Evolutionary conservation across 2,329 filamentous ascomycete genomes (phyloP).

Genomic region (Fonsecaea nubica): DNA sequence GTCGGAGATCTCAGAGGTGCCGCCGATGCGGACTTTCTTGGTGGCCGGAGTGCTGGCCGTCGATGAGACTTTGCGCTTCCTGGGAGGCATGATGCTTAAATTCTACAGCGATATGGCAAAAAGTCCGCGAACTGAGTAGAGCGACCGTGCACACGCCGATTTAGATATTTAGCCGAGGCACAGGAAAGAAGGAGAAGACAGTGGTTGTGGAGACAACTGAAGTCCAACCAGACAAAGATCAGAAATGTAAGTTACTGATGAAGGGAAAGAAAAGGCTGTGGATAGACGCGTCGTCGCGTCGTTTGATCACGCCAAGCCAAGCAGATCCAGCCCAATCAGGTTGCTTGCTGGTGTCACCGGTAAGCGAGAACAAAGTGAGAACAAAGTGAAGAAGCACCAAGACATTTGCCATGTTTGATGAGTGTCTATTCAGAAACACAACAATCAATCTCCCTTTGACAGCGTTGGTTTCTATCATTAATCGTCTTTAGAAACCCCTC

Average conservation of each 20-base stretch:
- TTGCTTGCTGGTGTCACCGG: background rate
- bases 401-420: background rate
- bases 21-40: constrained; percentile 35
- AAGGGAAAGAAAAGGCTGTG: no score
- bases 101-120: background rate
- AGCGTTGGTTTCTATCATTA: background rate
- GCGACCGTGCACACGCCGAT: no score
- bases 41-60: constrained; percentile 2
- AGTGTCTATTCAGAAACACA: background rate
- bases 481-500: background rate
- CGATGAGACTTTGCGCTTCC: constrained; percentile 33
- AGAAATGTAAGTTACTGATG: no score
- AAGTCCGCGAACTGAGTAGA: no score
- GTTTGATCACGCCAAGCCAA: background rate
- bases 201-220: no score
- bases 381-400: background rate
- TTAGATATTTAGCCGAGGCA: no score
- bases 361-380: background rate
- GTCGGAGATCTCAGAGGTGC: constrained; percentile 23
- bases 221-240: no score
- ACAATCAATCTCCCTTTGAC: background rate
- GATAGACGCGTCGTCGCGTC: no score
- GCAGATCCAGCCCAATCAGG: background rate
- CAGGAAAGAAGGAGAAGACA: no score
- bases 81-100: constrained; percentile 24